Evolutionary conservation across 1,284 basidiomycete species (phyloP), one percentile per base, ranked within the genome.

Genomic region (Kwoniella shivajii): DNA sequence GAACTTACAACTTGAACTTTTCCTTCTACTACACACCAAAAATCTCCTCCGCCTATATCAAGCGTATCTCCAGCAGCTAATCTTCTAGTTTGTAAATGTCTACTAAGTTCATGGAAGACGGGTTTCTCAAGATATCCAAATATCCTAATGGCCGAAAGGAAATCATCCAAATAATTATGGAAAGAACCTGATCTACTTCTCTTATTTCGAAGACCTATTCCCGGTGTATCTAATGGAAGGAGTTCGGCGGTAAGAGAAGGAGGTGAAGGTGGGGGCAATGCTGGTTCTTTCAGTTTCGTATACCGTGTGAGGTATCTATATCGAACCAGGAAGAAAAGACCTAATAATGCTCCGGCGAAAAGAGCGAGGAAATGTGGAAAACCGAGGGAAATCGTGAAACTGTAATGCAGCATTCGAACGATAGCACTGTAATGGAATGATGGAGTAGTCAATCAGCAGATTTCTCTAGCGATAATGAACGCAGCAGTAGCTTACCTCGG

Each of bases 61-160:
- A 97, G 83, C n/a, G 74, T 96, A 87, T 50, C 93, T 5, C 77
- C 93, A 1, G 93, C 94, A 51, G 95, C 89, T 27, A 97, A 81
- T 18, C 92, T 82, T 60, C 91, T 84, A 0, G 94, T 97, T 75
- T 96, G 93, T 18, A 97, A 79, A 78, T 96, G 92, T 49, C 93
- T 83, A 1, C 92, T 92, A 37, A 97, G 84, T 78, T 97, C 93
- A 70, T 96, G 92, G 73, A 97, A 97, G 61, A 92, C 92, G 0
- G 92, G 92, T 77, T 93, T 94, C 78, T 96, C 92, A 29, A 96
- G 82, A 74, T 95, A 97, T 22, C 93, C 94, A 70, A 97, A 97
- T 10, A 97, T 90, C 52, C 92, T 84, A 56, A 97, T 90, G 4
- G 93, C 93, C 64, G 93, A 88, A 43, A 97, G 77, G 71, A 97